A percentile compares a stretch with the other conserved stretches of the same genome.
These are phyloP conservation scores for Cryptococcus maquisensis DNA, from an alignment of 1,284 basidiomycete genomes.

Conservation along the genomic window DNA sequence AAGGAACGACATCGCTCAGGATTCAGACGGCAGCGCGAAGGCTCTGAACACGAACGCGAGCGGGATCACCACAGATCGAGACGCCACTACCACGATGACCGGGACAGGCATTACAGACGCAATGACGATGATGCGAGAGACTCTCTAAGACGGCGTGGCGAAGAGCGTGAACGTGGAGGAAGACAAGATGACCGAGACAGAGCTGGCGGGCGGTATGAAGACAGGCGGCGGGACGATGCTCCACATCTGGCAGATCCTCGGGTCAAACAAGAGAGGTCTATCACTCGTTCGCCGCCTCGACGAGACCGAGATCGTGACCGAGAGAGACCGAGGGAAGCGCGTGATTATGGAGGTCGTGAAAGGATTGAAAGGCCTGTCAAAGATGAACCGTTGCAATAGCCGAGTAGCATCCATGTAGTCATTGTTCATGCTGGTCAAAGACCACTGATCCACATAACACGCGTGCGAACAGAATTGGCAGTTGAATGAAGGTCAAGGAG, in stretches of 20 bases:
- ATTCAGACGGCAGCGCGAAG: conserved; percentile 10
- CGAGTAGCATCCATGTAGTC: too few relatives aligned
- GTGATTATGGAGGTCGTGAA: not conserved
- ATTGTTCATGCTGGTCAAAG: too few relatives aligned
- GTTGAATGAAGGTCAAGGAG: too few relatives aligned
- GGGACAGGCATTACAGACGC: conserved; percentile 1
- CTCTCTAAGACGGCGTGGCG: not conserved
- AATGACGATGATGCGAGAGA: conserved; percentile 4
- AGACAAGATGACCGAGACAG: conserved; percentile 3
- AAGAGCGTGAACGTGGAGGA: conserved; percentile 1
- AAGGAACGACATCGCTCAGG: conserved; percentile 22
- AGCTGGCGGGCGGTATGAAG: not conserved
- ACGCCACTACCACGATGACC: conserved; percentile 9
- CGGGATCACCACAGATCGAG: conserved; percentile 8
- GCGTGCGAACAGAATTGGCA: too few relatives aligned
- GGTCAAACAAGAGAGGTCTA: conserved; percentile 4
- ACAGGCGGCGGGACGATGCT: conserved; percentile 1
- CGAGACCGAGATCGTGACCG: conserved; percentile 1
- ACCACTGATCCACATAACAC: too few relatives aligned
- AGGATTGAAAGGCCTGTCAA: too few relatives aligned
- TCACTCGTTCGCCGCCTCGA: conserved; percentile 4
- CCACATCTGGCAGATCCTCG: not conserved
- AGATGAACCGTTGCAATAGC: too few relatives aligned
- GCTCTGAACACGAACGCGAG: conserved; percentile 13
- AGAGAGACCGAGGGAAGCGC: not conserved